Base-by-base conservation (phyloP, 768 basidiomycete species). In the Strobilomyces dryophilus region DNA sequence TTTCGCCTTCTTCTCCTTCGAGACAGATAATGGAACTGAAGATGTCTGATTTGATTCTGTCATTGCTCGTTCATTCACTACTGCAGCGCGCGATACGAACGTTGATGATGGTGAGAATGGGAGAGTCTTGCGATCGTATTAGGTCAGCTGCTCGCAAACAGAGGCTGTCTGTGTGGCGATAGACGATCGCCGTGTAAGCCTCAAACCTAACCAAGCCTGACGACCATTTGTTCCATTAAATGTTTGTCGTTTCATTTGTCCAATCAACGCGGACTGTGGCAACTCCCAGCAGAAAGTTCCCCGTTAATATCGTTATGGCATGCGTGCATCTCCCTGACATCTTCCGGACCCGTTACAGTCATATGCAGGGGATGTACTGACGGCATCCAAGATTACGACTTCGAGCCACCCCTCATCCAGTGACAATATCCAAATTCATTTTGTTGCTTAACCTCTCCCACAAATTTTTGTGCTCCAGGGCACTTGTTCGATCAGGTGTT, bases 221-320 rank as follows among this genome's bases (percentile, higher is more conserved):
- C 61, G 35, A 52, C 61, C 52, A 36, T 47, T 51, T 10, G 49
- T 52, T 49, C 31, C 51, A 56, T 47, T 52, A 32, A 35, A 48
- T 64, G 35, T 49, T 45, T 35, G 37, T 24, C 44, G 31, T 60
- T 55, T 53, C 47, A 47, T 54, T 54, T 35, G 29, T 48, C 39
- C 42, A 47, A 51, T 51, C 45, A 54, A 54, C 43, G 40, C 49
- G 45, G 45, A 41, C 42, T 53, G 53, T 56, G 43, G 40, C 47
- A 47, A 47, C 51, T 54, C 37, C 5, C 49, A 47, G 41, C 53
- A 40, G 50, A 65, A 56, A 59, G 55, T 61, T 64, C 56, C 54
- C 57, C 66, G 66, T 61, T 64, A 56, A 66, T 61, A 58, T 58
- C 37, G 31, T 70, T 66, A 70, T 70, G 68, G 56, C 66, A 68